phyloP scores from a whole-genome alignment of 148 eudicot genomes.

The Rhododendron griersonianum region DNA sequence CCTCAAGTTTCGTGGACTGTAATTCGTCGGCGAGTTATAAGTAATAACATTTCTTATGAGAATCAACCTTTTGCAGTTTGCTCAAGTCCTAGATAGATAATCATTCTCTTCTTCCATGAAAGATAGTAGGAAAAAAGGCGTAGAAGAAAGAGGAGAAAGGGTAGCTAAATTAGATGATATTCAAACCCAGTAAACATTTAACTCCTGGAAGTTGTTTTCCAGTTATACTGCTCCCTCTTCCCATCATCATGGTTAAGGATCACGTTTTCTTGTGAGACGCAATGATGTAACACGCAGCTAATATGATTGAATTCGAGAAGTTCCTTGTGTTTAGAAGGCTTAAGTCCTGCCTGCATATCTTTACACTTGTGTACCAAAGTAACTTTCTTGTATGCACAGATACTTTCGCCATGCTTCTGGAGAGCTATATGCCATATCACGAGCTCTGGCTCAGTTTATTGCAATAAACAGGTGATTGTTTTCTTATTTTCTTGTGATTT shows the following conservation, averaged over 20 bases:
- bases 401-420: slow-evolving; percentile 89
- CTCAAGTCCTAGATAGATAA: not conserved
- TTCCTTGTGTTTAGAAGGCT: not conserved
- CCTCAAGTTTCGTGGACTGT: not conserved
- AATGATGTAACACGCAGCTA: not conserved
- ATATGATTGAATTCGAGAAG: not conserved
- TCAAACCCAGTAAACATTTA: not conserved
- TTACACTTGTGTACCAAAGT: not conserved
- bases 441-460: slow-evolving; percentile 73
- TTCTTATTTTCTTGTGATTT: not conserved
- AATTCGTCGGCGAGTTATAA: not conserved
- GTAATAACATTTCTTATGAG: not conserved
- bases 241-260: not conserved
- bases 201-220: not conserved
- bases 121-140: not conserved
- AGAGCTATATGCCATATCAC: slow-evolving; percentile 73
- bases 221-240: not conserved
- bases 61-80: not conserved
- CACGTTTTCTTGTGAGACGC: not conserved
- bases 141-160: not conserved
- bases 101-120: not conserved
- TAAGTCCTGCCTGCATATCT: not conserved
- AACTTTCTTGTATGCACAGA: slow-evolving; percentile 30
- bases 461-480: slow-evolving; percentile 62
- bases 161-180: not conserved